phyloP scores from a whole-genome alignment of 108 stramenopile genomes.

The Ochromonas danica region DNA sequence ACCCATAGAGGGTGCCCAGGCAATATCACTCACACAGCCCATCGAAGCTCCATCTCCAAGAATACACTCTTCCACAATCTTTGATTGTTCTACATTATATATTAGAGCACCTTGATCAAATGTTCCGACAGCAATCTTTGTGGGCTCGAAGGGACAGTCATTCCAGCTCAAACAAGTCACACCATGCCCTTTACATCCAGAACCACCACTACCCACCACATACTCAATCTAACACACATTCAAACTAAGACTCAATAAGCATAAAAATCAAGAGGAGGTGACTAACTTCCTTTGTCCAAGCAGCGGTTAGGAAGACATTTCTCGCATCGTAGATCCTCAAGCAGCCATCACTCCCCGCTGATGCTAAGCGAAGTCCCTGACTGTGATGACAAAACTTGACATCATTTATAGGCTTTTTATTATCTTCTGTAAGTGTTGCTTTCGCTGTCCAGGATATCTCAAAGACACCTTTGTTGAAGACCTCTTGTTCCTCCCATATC shows the following conservation, averaged over 20 bases:
- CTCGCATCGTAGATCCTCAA: conserved; percentile 84
- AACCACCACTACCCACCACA: no score
- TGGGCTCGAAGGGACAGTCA: conserved; percentile 80
- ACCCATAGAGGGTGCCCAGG: conserved; percentile 90
- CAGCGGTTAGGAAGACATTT: conserved; percentile 78
- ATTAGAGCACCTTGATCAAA: neutral
- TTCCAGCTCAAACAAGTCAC: conserved; percentile 83
- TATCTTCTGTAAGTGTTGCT: conserved; percentile 63
- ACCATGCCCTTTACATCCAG: conserved; percentile 46
- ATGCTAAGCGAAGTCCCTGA: conserved; percentile 78
- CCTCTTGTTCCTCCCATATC: conserved; percentile 82
- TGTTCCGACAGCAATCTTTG: conserved; percentile 63
- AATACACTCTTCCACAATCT: neutral
- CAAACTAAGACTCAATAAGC: no score
- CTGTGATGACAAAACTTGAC: conserved; percentile 87
- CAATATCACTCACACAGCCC: conserved; percentile 70
- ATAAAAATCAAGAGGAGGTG: neutral
- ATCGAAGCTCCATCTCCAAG: neutral
- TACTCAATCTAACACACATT: no score
- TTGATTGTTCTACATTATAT: neutral
- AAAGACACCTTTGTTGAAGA: neutral
- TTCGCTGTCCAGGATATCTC: neutral
- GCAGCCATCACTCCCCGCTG: conserved; percentile 77
- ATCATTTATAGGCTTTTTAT: conserved; percentile 71
- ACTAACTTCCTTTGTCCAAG: conserved; percentile 75